Evolutionary conservation across 108 stramenopile species (phyloP).

Genomic region (Conticribra weissflogii): DNA sequence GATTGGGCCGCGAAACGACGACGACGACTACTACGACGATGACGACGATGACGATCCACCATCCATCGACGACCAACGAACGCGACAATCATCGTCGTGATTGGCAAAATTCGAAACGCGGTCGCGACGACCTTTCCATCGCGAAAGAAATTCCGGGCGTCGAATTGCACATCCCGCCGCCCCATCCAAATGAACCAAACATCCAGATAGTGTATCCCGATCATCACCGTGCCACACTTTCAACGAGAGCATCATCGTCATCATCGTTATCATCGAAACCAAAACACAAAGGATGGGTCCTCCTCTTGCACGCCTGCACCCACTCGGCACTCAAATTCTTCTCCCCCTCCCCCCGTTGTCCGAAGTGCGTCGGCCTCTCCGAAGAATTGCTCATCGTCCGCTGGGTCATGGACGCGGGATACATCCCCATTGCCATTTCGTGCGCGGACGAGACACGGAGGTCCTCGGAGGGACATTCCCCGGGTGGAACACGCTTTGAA

Average conservation of each 20-base stretch:
- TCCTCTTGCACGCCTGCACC: constrained; percentile 55
- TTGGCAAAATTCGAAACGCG: too few relatives aligned
- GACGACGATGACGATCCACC: too few relatives aligned
- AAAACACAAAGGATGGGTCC: constrained; percentile 27
- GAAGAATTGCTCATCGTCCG: constrained; percentile 56
- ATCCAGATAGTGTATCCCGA: constrained; percentile 20
- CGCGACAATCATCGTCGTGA: too few relatives aligned
- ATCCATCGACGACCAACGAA: too few relatives aligned
- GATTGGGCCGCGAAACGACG: too few relatives aligned
- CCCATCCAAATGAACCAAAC: constrained; percentile 1
- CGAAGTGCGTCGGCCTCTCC: constrained; percentile 49
- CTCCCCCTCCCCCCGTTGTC: constrained; percentile 41
- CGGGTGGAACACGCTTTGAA: constrained; percentile 30
- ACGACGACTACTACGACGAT: too few relatives aligned
- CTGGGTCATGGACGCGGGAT: constrained; percentile 35
- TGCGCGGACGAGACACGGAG: constrained; percentile 35
- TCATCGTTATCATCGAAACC: background rate
- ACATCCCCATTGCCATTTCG: constrained; percentile 46
- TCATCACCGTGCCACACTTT: too few relatives aligned
- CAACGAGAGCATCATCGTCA: too few relatives aligned
- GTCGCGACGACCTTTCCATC: too few relatives aligned
- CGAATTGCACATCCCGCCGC: constrained; percentile 27
- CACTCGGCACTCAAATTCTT: constrained; percentile 60
- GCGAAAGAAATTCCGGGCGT: constrained; percentile 21
- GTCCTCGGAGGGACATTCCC: constrained; percentile 48